Conservation (phyloP, 345 rosid genomes). For the Melaleuca alternifolia region DNA sequence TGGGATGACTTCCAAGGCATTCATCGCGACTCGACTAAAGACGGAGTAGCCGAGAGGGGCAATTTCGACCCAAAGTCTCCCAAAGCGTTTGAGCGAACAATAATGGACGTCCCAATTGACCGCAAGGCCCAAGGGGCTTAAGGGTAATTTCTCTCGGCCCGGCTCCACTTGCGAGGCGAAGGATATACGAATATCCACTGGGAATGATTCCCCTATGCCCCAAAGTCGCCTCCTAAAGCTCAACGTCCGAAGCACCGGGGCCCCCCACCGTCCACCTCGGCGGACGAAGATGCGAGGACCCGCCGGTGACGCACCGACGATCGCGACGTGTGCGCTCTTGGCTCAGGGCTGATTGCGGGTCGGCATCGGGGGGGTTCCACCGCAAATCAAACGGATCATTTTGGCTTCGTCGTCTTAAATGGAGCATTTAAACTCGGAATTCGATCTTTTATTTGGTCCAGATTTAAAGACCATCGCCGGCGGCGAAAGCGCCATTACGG, state of each 20-base stretch:
- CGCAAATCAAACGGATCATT: neutral
- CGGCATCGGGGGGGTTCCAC: neutral
- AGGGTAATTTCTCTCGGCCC: neutral
- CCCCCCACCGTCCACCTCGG: neutral
- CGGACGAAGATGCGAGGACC: neutral
- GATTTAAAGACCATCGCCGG: neutral
- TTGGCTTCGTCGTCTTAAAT: neutral
- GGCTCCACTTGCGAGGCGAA: neutral
- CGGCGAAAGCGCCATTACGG: too few species aligned
- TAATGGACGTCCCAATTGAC: neutral
- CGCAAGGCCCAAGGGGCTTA: neutral
- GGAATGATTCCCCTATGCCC: slow-evolving; percentile 10
- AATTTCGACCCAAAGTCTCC: neutral
- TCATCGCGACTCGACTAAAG: neutral
- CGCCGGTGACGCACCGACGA: neutral
- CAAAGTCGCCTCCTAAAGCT: neutral
- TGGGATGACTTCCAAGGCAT: neutral
- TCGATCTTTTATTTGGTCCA: neutral
- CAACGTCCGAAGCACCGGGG: neutral
- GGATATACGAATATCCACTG: slow-evolving; percentile 43
- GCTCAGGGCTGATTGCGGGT: neutral
- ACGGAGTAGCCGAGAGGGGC: neutral
- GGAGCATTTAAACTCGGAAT: neutral
- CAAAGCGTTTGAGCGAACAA: neutral
- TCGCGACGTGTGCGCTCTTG: neutral